Evolutionary conservation across 1,139 yeast genomes (phyloP), one percentile per base, ranked within the genome.

Genomic region (Kodamaea fungicola): DNA sequence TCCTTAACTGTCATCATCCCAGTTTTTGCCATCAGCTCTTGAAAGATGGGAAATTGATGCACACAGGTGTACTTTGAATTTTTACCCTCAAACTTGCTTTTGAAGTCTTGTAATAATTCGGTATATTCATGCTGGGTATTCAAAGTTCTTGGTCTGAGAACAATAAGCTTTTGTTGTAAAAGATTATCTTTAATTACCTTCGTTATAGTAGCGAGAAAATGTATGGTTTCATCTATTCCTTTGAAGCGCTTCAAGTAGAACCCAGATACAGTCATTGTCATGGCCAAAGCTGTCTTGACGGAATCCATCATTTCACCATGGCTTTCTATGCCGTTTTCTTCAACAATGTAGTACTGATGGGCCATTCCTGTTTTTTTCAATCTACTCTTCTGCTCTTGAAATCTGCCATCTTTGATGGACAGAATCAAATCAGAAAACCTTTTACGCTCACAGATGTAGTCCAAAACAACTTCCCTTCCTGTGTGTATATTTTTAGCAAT

Each of bases 361-460:
- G 67, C 67, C 55, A 90, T 66, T 0, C 85, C 87, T 0, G 94
- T 75, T 54, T 80, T 75, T 35, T 71, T 74, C 42, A 92, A 64
- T 38, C 99, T 72, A 21, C 72, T 65, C 54, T 92, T 90, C 54
- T 92, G 99, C 55, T 92, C 98, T 42, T 71, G 67, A 48, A 79
- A 90, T 37, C 99, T 67, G 3, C 96, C 96, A 60, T 92, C 98
- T 44, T 76, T 74, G 32, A 94, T 89, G 37, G 96, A 86, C 33
- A 71, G 56, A 0, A 85, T 83, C 51, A 94, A 72, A 65, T 94
- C 99, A 54, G 87, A 96, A 31, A 89, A 61, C 41, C 96, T 66
- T 59, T 94, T 94, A 29, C 99, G 71, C 59, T 94, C 99, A 39
- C 94, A 74, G 22, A 92, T 83, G 45, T 77, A 81, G 52, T 90